Base-by-base conservation (phyloP, 2,329 filamentous ascomycete species). In the Epichloe gansuensis region DNA sequence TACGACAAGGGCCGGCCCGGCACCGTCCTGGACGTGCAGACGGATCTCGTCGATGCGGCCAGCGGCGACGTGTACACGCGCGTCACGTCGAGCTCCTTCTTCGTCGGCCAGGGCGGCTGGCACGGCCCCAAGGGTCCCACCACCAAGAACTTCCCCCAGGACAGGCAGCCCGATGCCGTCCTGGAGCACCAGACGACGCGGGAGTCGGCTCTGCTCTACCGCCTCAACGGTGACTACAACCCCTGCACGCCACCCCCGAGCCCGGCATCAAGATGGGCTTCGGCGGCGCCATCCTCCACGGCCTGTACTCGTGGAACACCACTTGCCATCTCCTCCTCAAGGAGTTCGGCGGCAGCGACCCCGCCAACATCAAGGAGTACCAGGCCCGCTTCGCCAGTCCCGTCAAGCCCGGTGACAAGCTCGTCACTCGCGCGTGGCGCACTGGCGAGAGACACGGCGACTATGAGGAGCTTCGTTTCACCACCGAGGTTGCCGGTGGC, bases 201-300 rank as follows among this genome's bases (percentile, higher is more conserved):
- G 51, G 82, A 91, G 72, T 87, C 87, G 4, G 81, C 88, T 8
- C 78, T 86, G 57, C 73, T 93, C 52, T 93, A 93, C 69, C 80
- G 88, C 57, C 78, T 95, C 49, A 95, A 95, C 62, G 90, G 90
- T 59, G 91, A 95, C 72, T 95, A 95, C 72, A 95, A 95, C 73
- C 91, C 31, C 82, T 95, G 38, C 90, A 95, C 66, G 89, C 88
- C 6, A 87, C 86, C 17, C 89, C 89, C 12, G 87, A 89, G 70
- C 88, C 89, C 0, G 89, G 89, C 55, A 72, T 80, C 69, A 85
- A 89, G 72, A 95, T 95, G 88, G 90, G 91, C 55, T 95, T 95
- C 60, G 88, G 88, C 31, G 90, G 90, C 37, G 75, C 82, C 60
- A 95, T 95, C 68, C 86, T 95, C 67, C 90, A 95, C 71, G 91